Conservation (phyloP, 257 asterid genomes). For the Solanum dulcamara region DNA sequence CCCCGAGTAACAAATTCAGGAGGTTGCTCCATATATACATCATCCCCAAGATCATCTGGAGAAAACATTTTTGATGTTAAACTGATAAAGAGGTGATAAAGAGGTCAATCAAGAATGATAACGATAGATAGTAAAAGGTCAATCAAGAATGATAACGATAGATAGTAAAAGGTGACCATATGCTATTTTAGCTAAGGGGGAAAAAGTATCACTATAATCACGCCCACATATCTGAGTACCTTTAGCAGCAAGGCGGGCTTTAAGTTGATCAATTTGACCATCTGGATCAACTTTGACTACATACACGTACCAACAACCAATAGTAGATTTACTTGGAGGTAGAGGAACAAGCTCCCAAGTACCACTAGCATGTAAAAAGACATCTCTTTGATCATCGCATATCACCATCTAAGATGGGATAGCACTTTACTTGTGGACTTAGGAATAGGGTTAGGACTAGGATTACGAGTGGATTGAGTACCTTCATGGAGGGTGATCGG, state of each 20-base stretch:
- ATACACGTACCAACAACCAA: neutral
- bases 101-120: neutral
- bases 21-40: neutral
- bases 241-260: neutral
- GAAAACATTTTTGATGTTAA: neutral
- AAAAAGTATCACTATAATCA: neutral
- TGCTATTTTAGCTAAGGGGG: neutral
- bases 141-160: neutral
- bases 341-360: neutral
- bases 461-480: neutral
- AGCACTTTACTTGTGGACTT: neutral
- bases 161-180: neutral
- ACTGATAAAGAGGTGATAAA: neutral
- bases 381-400: neutral
- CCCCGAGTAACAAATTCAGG: neutral
- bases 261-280: neutral
- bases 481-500: neutral
- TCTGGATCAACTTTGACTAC: neutral
- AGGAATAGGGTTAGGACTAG: neutral
- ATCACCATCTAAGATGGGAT: neutral
- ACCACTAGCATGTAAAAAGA: neutral
- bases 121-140: neutral
- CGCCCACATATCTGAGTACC: neutral
- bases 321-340: neutral
- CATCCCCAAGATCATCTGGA: neutral